Conservation (phyloP, 2,329 filamentous ascomycete species). For the Akanthomyces dipterigenus region DNA sequence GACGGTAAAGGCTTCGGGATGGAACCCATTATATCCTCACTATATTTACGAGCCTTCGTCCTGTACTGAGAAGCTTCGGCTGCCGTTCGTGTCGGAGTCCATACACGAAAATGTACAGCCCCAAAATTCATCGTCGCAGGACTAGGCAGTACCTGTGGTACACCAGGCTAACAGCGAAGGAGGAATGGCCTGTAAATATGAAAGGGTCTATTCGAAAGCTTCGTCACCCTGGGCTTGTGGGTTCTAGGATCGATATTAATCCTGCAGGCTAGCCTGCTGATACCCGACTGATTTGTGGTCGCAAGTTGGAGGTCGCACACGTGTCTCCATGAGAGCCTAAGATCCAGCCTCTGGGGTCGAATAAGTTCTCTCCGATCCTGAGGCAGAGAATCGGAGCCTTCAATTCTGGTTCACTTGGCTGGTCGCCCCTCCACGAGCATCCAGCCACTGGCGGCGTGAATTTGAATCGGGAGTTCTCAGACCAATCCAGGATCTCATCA, state of each 20-base stretch:
- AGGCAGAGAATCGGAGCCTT: constrained; percentile 9
- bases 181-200: background rate
- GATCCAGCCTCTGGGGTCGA: constrained; percentile 12
- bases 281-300: constrained; percentile 3
- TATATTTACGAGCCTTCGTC: background rate
- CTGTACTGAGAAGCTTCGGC: background rate
- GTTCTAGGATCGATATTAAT: background rate
- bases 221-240: background rate
- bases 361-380: constrained; percentile 9
- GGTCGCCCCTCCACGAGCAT: background rate
- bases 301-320: constrained; percentile 10
- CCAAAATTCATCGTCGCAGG: background rate
- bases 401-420: background rate
- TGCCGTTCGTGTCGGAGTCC: background rate
- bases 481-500: background rate
- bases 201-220: background rate
- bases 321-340: constrained; percentile 11
- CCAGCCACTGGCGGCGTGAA: background rate
- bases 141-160: background rate
- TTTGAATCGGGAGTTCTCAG: background rate
- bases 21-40: background rate
- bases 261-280: constrained; percentile 2
- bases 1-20: background rate
- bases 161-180: background rate
- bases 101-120: background rate